A percentile compares a stretch with the other conserved stretches of the same genome.
phyloP scores from a whole-genome alignment of 2,329 filamentous ascomycete species.

The Bimuria novae-zelandiae region DNA sequence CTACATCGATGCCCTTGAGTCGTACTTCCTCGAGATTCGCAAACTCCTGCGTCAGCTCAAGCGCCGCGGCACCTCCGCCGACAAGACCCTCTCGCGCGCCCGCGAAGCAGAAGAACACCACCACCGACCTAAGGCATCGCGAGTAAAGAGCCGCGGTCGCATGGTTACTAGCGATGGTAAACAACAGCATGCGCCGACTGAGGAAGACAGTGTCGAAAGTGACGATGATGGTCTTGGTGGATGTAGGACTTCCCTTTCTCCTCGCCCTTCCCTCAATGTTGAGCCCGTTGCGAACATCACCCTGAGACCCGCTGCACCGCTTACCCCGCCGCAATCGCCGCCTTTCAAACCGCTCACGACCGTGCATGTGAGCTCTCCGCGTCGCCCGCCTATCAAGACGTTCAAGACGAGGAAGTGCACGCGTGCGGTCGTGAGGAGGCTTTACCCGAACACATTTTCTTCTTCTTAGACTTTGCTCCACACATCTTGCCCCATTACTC shows the following conservation, averaged over 20 bases:
- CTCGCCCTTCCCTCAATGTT: constrained; percentile 25
- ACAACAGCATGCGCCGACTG: constrained; percentile 59
- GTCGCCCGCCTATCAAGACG: constrained; percentile 25
- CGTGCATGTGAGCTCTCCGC: constrained; percentile 36
- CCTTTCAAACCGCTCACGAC: constrained; percentile 40
- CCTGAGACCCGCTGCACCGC: constrained; percentile 22
- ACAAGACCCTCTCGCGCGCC: constrained; percentile 61
- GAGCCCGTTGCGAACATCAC: constrained; percentile 25
- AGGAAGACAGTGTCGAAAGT: constrained; percentile 70
- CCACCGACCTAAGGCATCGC: constrained; percentile 45
- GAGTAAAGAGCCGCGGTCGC: constrained; percentile 73
- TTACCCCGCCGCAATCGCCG: constrained; percentile 43
- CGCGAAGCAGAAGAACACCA: constrained; percentile 65
- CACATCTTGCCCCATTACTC: too few species aligned
- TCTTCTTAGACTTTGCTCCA: constrained; percentile 9
- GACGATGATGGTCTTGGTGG: constrained; percentile 91
- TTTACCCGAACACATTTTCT: constrained; percentile 21
- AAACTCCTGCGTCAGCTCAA: constrained; percentile 77
- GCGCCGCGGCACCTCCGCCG: constrained; percentile 57
- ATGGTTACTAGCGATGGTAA: constrained; percentile 67
- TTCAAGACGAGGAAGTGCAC: constrained; percentile 22
- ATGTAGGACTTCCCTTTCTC: constrained; percentile 63
- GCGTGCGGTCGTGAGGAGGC: constrained; percentile 25
- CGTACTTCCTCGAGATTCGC: constrained; percentile 87
- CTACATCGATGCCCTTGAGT: constrained; percentile 87